Evolutionary conservation across 2,329 filamentous ascomycete genomes (phyloP).

Genomic region (Apiospora malaysiana): DNA sequence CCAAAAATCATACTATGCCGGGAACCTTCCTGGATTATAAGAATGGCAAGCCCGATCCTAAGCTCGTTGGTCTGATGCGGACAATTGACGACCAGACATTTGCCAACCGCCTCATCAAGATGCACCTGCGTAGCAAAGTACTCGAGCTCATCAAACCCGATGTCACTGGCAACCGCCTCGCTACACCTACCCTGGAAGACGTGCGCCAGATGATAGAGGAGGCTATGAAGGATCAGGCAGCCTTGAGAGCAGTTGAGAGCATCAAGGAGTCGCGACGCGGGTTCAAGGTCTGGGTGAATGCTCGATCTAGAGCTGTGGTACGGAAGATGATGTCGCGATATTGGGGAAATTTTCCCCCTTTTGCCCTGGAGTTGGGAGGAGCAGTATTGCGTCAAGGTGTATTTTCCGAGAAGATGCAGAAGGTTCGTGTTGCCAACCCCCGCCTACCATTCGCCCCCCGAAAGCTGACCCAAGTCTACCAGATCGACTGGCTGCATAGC

Average conservation of each 20-base stretch:
- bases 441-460: neutral
- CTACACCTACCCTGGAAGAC: slow-evolving; percentile 52
- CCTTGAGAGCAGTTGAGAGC: slow-evolving; percentile 49
- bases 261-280: slow-evolving; percentile 29
- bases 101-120: slow-evolving; percentile 62
- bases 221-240: slow-evolving; percentile 44
- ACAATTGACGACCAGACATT: slow-evolving; percentile 48
- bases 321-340: slow-evolving; percentile 75
- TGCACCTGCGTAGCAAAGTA: slow-evolving; percentile 50
- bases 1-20: slow-evolving; percentile 61
- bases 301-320: slow-evolving; percentile 48
- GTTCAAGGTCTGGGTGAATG: slow-evolving; percentile 8
- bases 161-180: slow-evolving; percentile 15
- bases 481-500: slow-evolving; percentile 76
- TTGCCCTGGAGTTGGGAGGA: slow-evolving; percentile 68
- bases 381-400: slow-evolving; percentile 70
- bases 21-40: slow-evolving; percentile 67
- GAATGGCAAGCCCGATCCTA: slow-evolving; percentile 54
- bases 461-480: neutral
- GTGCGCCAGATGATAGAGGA: slow-evolving; percentile 58
- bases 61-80: neutral
- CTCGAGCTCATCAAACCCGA: slow-evolving; percentile 44
- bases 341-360: slow-evolving; percentile 70
- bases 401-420: slow-evolving; percentile 76
- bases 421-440: slow-evolving; percentile 36